Base-by-base conservation (phyloP, 2,329 filamentous ascomycete genomes). In the Dendryphion nanum region DNA sequence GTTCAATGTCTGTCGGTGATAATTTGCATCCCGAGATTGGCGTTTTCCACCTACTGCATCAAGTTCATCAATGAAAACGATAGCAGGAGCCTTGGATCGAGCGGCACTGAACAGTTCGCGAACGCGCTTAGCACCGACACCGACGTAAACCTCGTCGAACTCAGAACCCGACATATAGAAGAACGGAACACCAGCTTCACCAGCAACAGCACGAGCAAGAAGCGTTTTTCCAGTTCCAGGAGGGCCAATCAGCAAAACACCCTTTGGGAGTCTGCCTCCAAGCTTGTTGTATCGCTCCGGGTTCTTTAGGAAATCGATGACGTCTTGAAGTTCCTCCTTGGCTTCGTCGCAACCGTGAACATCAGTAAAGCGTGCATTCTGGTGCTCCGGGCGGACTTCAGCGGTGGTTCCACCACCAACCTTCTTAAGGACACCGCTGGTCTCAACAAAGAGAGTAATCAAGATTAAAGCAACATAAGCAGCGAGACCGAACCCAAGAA, bases 161-260 rank as follows among this genome's bases (percentile, higher is more conserved):
- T 98, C 93, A 41, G 89, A 95, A 35, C 93, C 93, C 59, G 93
- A 98, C 91, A 98, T 97, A 77, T 96, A 98, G 77, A 97, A 98
- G 77, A 98, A 98, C 1, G 93, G 93, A 14, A 98, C 93, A 39
- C 91, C 93, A 37, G 93, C 90, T 72, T 98, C 93, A 36, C 93
- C 93, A 33, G 93, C 93, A 44, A 98, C 93, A 38, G 93, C 94
- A 57, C 93, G 85, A 47, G 93, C 93, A 44, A 98, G 79, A 28
- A 98, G 79, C 10, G 93, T 98, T 72, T 98, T 98, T 71, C 93
- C 93, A 44, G 93, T 98, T 72, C 93, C 93, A 36, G 93, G 93
- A 60, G 93, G 93, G 1, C 93, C 93, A 58, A 95, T 89, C 17
- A 98, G 79, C 35, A 98, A 78, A 42, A 98, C 89, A 74, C 93